phyloP scores from a whole-genome alignment of 1,284 basidiomycete species.

The Nidula niveotomentosa region DNA sequence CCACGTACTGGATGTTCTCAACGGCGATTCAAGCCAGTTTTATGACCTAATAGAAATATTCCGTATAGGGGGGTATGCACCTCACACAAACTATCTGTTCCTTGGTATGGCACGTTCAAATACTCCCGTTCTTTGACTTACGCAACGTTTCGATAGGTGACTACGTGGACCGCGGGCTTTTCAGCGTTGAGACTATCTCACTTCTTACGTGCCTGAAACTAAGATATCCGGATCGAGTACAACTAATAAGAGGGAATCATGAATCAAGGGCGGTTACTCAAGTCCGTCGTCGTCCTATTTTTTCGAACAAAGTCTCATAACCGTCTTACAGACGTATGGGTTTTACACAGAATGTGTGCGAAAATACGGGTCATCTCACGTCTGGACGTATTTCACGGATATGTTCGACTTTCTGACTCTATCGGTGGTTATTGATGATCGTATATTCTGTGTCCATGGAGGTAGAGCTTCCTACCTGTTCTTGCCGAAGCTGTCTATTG shows the following conservation, averaged over 20 bases:
- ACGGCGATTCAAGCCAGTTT: constrained; percentile 79
- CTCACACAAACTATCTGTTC: constrained; percentile 97
- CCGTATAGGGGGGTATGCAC: constrained; percentile 95
- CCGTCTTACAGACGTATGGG: constrained; percentile 82
- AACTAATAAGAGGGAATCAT: constrained; percentile 97
- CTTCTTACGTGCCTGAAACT: constrained; percentile 96
- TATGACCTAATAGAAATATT: constrained; percentile 99
- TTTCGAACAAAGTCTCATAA: constrained; percentile 18
- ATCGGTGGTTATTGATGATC: constrained; percentile 97
- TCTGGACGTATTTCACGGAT: constrained; percentile 99
- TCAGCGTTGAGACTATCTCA: constrained; percentile 98
- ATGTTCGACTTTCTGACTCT: constrained; percentile 99
- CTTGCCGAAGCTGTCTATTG: no score
- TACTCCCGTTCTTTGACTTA: constrained; percentile 7
- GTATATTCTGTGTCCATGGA: constrained; percentile 99
- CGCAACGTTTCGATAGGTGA: constrained; percentile 62
- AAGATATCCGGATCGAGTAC: constrained; percentile 95
- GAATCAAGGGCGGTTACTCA: constrained; percentile 98
- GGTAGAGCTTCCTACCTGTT: constrained; percentile 54
- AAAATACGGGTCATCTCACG: constrained; percentile 95
- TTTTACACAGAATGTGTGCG: constrained; percentile 99
- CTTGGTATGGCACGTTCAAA: constrained; percentile 81
- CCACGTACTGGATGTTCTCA: constrained; percentile 12
- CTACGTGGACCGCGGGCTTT: constrained; percentile 97
- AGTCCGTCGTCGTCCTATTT: constrained; percentile 48